A percentile compares a stretch with the other conserved stretches of the same genome.
Evolutionary conservation across 73 alveolate genomes (phyloP).

Genomic region (Uronychia setigera): DNA sequence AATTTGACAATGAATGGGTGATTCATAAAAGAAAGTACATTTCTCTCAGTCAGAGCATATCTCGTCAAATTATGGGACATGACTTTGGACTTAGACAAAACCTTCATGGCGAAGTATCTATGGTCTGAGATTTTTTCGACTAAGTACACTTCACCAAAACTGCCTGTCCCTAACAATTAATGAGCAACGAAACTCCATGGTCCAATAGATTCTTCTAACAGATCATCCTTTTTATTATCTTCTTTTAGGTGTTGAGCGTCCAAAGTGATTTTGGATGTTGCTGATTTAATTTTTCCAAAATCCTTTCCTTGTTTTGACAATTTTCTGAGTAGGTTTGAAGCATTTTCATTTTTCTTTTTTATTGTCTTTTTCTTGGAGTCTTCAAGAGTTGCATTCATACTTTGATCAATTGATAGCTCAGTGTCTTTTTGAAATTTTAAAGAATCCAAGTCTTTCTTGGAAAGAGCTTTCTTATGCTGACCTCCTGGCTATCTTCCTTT

Average conservation of each 20-base stretch:
- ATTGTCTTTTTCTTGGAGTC: neutral
- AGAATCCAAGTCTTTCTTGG: neutral
- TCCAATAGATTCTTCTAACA: neutral
- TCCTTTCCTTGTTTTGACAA: too few relatives aligned
- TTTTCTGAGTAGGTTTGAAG: too few relatives aligned
- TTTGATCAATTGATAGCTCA: neutral
- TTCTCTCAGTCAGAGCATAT: slow-evolving; percentile 96
- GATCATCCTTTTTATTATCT: neutral
- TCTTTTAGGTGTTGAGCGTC: neutral
- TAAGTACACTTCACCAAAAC: slow-evolving; percentile 22
- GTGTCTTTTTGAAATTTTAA: too few relatives aligned
- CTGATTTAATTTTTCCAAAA: too few relatives aligned
- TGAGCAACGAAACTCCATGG: slow-evolving; percentile 8
- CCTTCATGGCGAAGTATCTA: slow-evolving; percentile 72
- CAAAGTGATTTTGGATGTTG: too few relatives aligned
- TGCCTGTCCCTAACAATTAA: slow-evolving; percentile 22
- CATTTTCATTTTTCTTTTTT: neutral
- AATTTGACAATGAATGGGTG: slow-evolving; percentile 90
- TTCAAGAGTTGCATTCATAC: neutral
- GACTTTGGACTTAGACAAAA: slow-evolving; percentile 61
- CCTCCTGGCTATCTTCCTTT: neutral
- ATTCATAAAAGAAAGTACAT: slow-evolving; percentile 84
- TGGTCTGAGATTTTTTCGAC: neutral
- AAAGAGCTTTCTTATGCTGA: neutral
- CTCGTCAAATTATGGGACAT: slow-evolving; percentile 72